Evolutionary conservation across 2,329 filamentous ascomycete genomes (phyloP).

Genomic region (Colletotrichum chrysophilum): DNA sequence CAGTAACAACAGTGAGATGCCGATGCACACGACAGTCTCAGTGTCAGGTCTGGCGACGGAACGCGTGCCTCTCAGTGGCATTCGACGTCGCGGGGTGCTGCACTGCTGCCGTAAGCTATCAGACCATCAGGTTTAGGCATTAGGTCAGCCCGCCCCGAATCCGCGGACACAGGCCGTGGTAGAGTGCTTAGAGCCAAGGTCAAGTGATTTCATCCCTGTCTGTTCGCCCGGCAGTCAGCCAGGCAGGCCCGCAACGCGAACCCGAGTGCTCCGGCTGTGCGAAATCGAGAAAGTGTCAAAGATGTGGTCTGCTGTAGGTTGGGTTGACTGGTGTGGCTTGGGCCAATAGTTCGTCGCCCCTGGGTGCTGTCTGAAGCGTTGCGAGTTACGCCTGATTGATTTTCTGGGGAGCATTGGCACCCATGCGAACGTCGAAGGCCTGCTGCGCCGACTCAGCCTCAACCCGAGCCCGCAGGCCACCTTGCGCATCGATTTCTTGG

Average conservation of each 20-base stretch:
- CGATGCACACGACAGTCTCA: background rate
- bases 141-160: background rate
- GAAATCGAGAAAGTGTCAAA: background rate
- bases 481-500: background rate
- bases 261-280: constrained; percentile 15
- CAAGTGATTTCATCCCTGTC: background rate
- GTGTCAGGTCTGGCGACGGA: background rate
- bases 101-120: background rate
- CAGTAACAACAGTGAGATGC: background rate
- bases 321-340: background rate
- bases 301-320: background rate
- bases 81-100: background rate
- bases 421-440: background rate
- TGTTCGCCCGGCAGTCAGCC: background rate
- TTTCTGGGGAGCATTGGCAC: background rate
- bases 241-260: background rate
- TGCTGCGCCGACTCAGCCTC: constrained; percentile 18
- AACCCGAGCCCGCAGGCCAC: background rate
- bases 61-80: background rate
- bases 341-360: background rate
- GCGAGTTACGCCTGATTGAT: background rate
- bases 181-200: background rate
- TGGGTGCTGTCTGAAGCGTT: background rate
- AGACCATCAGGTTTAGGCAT: background rate
- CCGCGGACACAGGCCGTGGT: background rate